Evolutionary conservation across 2,329 filamentous ascomycete species (phyloP).

Genomic region (Colletotrichum tofieldiae): DNA sequence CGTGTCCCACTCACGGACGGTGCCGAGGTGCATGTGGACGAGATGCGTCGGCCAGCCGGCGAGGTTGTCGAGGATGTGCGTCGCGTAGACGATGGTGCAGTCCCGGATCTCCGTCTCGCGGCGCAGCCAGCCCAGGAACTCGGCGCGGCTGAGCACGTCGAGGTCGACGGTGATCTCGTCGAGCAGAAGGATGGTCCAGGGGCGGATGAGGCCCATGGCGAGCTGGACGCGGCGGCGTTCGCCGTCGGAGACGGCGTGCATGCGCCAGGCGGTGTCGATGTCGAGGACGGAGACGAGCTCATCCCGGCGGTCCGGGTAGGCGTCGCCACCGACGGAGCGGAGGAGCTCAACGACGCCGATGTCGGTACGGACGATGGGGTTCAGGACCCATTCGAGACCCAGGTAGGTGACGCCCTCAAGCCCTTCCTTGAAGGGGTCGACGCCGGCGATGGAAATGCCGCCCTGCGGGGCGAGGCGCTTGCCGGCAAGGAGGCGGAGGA

Average conservation of each 20-base stretch:
- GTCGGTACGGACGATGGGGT: slow-evolving; percentile 95
- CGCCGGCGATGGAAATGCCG: slow-evolving; percentile 83
- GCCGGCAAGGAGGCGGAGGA: slow-evolving; percentile 93
- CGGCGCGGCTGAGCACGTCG: slow-evolving; percentile 86
- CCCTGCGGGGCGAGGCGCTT: slow-evolving; percentile 89
- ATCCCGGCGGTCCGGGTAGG: slow-evolving; percentile 85
- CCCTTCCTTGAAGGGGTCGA: slow-evolving; percentile 92
- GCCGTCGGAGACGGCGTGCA: slow-evolving; percentile 96
- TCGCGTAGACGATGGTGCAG: slow-evolving; percentile 97
- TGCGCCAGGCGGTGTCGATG: slow-evolving; percentile 92
- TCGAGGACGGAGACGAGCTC: slow-evolving; percentile 91
- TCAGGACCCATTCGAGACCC: slow-evolving; percentile 97
- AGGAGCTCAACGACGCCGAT: slow-evolving; percentile 93
- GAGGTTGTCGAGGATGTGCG: slow-evolving; percentile 96
- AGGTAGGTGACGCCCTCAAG: slow-evolving; percentile 97
- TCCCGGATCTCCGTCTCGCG: slow-evolving; percentile 85
- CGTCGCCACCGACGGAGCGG: slow-evolving; percentile 86
- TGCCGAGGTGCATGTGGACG: slow-evolving; percentile 94
- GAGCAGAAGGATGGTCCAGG: slow-evolving; percentile 91
- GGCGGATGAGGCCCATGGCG: slow-evolving; percentile 93
- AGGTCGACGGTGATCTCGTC: slow-evolving; percentile 98
- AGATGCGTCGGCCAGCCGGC: slow-evolving; percentile 96
- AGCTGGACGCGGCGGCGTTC: slow-evolving; percentile 93
- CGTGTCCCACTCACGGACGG: slow-evolving; percentile 87
- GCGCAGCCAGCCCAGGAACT: slow-evolving; percentile 90